Evolutionary conservation across 345 rosid species (phyloP).

Genomic region (Salix udensis): DNA sequence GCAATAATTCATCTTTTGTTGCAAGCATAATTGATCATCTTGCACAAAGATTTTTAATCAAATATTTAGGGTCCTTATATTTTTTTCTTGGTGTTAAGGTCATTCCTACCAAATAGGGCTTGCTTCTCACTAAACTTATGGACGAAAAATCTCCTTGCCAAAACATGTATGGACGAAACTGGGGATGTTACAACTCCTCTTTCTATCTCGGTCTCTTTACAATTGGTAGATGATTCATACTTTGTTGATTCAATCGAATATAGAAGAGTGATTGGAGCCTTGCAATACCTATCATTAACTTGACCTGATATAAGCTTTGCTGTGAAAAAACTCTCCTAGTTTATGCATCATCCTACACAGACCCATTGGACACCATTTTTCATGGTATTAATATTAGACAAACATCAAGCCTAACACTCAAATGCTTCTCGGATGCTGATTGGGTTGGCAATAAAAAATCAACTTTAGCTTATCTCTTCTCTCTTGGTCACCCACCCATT

Average conservation of each 20-base stretch:
- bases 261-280: background rate
- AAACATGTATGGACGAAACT: background rate
- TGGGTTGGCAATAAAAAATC: background rate
- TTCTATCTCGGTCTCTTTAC: too few species aligned
- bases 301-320: background rate
- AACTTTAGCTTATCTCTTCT: background rate
- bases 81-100: background rate
- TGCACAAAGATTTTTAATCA: too few species aligned
- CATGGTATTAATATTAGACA: background rate
- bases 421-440: background rate
- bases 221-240: background rate
- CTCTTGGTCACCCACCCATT: background rate
- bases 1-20: too few species aligned
- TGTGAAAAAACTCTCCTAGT: background rate
- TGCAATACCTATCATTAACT: background rate
- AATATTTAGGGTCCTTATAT: background rate
- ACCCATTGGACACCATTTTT: background rate
- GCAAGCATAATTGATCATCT: background rate
- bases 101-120: background rate
- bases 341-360: background rate
- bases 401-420: too few species aligned
- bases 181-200: background rate
- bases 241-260: too few species aligned
- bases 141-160: accelerated
- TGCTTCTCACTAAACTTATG: too few species aligned